Conservation (phyloP, 176 grass and related monocot genomes). For the Thinopyrum elongatum region DNA sequence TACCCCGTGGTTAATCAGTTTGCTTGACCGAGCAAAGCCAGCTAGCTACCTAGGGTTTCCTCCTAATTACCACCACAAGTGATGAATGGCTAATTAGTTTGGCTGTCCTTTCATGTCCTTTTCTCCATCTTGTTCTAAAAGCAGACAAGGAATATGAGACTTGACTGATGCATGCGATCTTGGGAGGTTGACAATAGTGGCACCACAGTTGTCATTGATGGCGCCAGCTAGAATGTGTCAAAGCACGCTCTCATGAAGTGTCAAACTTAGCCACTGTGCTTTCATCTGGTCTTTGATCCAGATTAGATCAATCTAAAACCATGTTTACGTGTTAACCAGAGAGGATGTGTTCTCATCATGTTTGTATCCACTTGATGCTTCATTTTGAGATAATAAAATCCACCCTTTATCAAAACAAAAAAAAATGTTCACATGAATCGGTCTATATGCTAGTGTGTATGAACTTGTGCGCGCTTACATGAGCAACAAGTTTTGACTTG, state of each 20-base stretch:
- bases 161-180: neutral
- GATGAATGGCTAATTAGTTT: neutral
- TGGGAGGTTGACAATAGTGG: conserved; percentile 22
- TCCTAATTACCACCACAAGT: neutral
- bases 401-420: too few relatives aligned
- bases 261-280: conserved; percentile 2
- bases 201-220: neutral
- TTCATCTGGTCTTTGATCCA: neutral
- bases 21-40: conserved; percentile 29
- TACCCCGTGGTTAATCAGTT: neutral
- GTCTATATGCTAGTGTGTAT: neutral
- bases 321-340: conserved; percentile 15
- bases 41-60: neutral
- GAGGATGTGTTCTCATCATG: too few relatives aligned
- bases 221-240: conserved; percentile 2
- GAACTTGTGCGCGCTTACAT: neutral
- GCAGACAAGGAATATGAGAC: neutral
- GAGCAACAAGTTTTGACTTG: conserved; percentile 9
- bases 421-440: conserved; percentile 21
- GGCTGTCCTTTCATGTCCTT: neutral
- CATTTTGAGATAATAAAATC: too few relatives aligned
- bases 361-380: too few relatives aligned
- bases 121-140: neutral
- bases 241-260: neutral
- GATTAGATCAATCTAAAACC: conserved; percentile 36